Evolutionary conservation across 306 rosid species (phyloP).

Genomic region (Trifolium repens): DNA sequence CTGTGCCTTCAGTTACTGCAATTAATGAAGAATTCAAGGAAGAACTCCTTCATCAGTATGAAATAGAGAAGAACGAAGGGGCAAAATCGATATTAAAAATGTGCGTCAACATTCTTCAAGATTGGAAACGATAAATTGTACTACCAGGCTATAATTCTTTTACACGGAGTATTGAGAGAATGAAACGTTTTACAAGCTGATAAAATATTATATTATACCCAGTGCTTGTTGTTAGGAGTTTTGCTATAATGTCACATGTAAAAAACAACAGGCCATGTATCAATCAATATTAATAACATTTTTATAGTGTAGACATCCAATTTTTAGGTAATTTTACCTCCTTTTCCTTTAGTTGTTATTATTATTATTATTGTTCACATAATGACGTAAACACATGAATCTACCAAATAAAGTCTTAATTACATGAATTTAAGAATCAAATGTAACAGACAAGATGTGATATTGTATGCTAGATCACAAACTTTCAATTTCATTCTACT

Average conservation of each 20-base stretch:
- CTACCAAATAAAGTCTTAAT: not conserved
- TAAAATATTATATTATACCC: conserved; percentile 13
- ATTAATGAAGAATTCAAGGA: conserved; percentile 50
- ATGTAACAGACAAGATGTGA: too few relatives aligned
- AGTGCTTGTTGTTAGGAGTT: not conserved
- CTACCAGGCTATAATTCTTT: not conserved
- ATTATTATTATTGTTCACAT: too few relatives aligned
- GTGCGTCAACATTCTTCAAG: conserved; percentile 62
- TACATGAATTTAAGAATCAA: too few relatives aligned
- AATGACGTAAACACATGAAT: not conserved
- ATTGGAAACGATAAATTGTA: conserved; percentile 43
- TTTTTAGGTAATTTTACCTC: not conserved
- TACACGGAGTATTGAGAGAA: not conserved
- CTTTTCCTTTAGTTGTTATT: too few relatives aligned
- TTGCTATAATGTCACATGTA: not conserved
- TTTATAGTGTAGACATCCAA: not conserved
- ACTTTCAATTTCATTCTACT: too few relatives aligned
- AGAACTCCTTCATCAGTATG: conserved; percentile 67
- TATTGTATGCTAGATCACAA: too few relatives aligned
- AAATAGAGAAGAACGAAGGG: conserved; percentile 77
- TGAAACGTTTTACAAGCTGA: conserved; percentile 30
- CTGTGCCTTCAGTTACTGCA: conserved; percentile 43
- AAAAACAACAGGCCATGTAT: not conserved
- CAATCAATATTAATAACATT: not conserved
- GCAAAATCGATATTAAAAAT: conserved; percentile 68